A percentile compares a stretch with the other conserved stretches of the same genome.
phyloP scores from a whole-genome alignment of 805 yeast species.

The Candida xiaguanensis region DNA sequence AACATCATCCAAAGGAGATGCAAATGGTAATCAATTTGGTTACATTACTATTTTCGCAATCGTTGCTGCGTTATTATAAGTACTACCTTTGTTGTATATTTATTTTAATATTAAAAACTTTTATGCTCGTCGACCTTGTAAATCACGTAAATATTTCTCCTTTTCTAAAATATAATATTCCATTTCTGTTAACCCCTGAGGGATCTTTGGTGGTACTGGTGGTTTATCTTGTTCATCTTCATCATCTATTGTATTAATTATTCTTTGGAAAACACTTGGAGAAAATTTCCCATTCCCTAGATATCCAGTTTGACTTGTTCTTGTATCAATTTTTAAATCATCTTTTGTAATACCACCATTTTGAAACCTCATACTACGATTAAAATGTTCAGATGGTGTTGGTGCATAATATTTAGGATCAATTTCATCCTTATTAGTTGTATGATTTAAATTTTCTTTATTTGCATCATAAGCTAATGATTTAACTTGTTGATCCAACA shows the following conservation, averaged over 20 bases:
- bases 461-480: constrained; percentile 22
- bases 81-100: not conserved
- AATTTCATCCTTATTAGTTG: constrained; percentile 24
- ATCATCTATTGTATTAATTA: constrained; percentile 9
- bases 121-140: constrained; percentile 29
- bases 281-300: constrained; percentile 40
- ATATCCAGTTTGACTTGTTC: constrained; percentile 35
- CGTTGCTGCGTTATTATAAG: constrained; percentile 13
- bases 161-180: constrained; percentile 41
- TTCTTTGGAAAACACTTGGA: constrained; percentile 33
- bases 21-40: constrained; percentile 11
- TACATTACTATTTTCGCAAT: constrained; percentile 25
- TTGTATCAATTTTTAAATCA: constrained; percentile 22
- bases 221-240: constrained; percentile 30
- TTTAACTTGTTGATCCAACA: constrained; percentile 31
- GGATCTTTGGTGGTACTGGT: constrained; percentile 42
- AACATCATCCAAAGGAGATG: not conserved
- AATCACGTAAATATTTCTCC: constrained; percentile 35
- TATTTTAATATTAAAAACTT: no score
- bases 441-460: constrained; percentile 6
- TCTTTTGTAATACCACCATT: constrained; percentile 18
- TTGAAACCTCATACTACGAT: constrained; percentile 19
- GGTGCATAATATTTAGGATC: constrained; percentile 43
- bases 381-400: constrained; percentile 42
- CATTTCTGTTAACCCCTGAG: constrained; percentile 36